A percentile compares a stretch with the other conserved stretches of the same genome.
Conservation (phyloP, 495 filamentous ascomycete species). For the Xylaria cubensis region DNA sequence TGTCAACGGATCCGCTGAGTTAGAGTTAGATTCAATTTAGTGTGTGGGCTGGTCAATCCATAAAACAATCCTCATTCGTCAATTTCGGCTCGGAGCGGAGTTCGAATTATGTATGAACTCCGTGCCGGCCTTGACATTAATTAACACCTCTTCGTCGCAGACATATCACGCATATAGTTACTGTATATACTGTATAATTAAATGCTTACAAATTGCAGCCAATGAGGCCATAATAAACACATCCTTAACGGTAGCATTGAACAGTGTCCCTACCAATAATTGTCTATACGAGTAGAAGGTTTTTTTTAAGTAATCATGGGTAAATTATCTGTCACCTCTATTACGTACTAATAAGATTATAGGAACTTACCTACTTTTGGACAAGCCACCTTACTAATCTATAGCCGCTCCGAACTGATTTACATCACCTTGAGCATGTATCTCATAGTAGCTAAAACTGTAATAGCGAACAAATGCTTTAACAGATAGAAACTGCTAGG, state of each 20-base stretch:
- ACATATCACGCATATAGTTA: not conserved
- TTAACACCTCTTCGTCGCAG: not conserved
- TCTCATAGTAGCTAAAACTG: not conserved
- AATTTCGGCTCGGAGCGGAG: not conserved
- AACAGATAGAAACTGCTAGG: not conserved
- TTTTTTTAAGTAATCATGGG: not conserved
- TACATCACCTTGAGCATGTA: not conserved
- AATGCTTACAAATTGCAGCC: constrained; percentile 1
- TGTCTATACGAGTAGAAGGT: not conserved
- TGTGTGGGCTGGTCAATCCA: not conserved
- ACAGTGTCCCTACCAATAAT: not conserved
- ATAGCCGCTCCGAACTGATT: not conserved
- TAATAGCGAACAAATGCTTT: not conserved
- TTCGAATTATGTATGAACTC: not conserved
- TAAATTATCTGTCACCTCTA: not conserved
- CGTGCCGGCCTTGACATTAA: not conserved
- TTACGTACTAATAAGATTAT: not conserved
- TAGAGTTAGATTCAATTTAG: not conserved
- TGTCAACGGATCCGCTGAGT: not conserved
- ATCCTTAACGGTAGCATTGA: not conserved
- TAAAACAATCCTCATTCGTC: not conserved
- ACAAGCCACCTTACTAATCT: not conserved
- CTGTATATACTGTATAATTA: no score
- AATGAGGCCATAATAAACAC: not conserved
- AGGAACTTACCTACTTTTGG: not conserved